A percentile compares a stretch with the other conserved stretches of the same genome.
phyloP scores from a whole-genome alignment of 2,329 filamentous ascomycete genomes.

The Venturia pyrina region DNA sequence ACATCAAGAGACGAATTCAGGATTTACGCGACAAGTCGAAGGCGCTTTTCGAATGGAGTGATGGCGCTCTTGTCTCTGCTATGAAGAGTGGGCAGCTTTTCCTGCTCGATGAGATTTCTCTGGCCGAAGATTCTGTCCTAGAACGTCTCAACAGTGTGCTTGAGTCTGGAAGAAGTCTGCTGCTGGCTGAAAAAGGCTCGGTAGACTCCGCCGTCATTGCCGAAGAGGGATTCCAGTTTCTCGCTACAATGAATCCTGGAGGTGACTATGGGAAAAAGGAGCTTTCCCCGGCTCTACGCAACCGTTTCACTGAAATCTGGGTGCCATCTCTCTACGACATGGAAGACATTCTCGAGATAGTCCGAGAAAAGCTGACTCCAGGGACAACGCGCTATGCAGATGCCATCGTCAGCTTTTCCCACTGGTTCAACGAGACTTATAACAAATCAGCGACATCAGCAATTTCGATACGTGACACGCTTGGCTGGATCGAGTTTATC shows the following conservation, averaged over 20 bases:
- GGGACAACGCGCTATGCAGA: conserved; percentile 48
- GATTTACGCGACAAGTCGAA: conserved; percentile 54
- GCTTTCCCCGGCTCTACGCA: conserved; percentile 84
- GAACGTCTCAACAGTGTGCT: conserved; percentile 95
- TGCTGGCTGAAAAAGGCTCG: conserved; percentile 83
- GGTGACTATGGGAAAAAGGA: conserved; percentile 98
- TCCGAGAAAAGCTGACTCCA: conserved; percentile 60
- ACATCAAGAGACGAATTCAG: conserved; percentile 26
- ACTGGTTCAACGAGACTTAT: conserved; percentile 80
- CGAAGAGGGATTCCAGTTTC: conserved; percentile 76
- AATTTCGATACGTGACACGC: conserved; percentile 83
- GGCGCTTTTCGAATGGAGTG: conserved; percentile 90
- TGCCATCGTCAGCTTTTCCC: conserved; percentile 74
- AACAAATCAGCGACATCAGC: conserved; percentile 65
- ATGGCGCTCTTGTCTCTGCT: conserved; percentile 84
- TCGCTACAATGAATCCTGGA: conserved; percentile 98
- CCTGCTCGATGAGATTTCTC: conserved; percentile 91
- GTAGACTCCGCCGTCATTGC: conserved; percentile 73
- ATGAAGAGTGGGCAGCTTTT: conserved; percentile 90
- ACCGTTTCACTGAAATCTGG: conserved; percentile 98
- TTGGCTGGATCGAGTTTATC: conserved; percentile 90
- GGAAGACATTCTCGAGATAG: conserved; percentile 80
- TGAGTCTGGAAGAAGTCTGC: conserved; percentile 72
- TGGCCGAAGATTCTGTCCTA: conserved; percentile 93
- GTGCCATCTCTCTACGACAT: conserved; percentile 78